These are phyloP conservation scores for Saccharomyces hybrid DNA, from an alignment of 1,139 yeast genomes.

Conservation along the genomic window DNA sequence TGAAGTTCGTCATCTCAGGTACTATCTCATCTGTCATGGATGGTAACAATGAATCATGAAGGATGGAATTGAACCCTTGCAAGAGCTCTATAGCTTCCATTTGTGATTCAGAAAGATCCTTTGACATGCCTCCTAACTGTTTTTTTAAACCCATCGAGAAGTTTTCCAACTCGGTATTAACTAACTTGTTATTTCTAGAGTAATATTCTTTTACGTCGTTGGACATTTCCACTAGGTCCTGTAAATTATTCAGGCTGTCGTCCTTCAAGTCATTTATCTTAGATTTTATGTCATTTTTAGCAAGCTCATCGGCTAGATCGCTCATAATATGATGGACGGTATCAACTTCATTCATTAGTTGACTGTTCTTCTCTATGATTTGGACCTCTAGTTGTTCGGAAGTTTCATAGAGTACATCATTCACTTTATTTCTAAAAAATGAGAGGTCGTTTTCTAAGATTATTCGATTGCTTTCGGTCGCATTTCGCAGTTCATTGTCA, in stretches of 20 bases:
- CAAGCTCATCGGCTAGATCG: conserved; percentile 5
- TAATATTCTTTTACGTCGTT: not conserved
- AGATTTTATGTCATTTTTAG: conserved; percentile 5
- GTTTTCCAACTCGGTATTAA: not conserved
- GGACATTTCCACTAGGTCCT: conserved; percentile 6
- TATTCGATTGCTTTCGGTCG: conserved; percentile 5
- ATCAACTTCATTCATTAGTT: not conserved
- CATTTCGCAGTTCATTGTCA: conserved; percentile 8
- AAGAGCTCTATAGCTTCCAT: conserved; percentile 5
- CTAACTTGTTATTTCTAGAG: not conserved
- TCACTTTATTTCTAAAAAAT: not conserved
- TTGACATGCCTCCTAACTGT: conserved; percentile 3
- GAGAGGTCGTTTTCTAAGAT: conserved; percentile 6
- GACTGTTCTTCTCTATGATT: not conserved
- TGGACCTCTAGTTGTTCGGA: not conserved
- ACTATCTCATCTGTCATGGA: conserved; percentile 4
- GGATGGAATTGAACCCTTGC: conserved; percentile 5
- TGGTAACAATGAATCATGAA: conserved; percentile 6
- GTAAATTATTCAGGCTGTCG: conserved; percentile 10
- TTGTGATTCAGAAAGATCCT: conserved; percentile 1
- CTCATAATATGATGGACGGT: not conserved
- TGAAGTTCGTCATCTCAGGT: conserved; percentile 6
- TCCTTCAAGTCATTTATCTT: conserved; percentile 11
- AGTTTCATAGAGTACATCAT: not conserved
- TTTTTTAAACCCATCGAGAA: conserved; percentile 1